Percentiles rank a stretch among this genome's conserved stretches.
phyloP scores from a whole-genome alignment of 257 asterid genomes.

The Capsicum chinense region DNA sequence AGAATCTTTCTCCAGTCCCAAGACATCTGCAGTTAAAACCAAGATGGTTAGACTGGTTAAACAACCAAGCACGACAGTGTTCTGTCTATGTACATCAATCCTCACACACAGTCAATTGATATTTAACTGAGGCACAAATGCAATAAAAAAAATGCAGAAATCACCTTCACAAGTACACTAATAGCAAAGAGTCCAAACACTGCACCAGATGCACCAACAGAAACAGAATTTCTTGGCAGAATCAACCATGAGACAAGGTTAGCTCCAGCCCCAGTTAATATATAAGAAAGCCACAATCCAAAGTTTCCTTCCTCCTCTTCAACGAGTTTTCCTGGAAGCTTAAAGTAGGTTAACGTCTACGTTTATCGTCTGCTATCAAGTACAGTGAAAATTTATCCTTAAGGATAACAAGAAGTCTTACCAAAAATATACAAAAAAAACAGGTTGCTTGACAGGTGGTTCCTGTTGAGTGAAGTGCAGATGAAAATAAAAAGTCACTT shows the following conservation, averaged over 20 bases:
- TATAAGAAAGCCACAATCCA: conserved; percentile 91
- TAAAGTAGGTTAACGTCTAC: conserved; percentile 19
- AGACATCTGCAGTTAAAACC: conserved; percentile 66
- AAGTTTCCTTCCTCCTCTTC: conserved; percentile 98
- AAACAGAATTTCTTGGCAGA: conserved; percentile 91
- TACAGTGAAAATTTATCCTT: neutral
- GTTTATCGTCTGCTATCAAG: neutral
- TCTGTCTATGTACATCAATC: neutral
- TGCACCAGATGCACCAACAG: conserved; percentile 98
- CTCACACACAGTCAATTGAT: neutral
- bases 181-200: conserved; percentile 95
- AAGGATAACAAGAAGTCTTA: conserved; percentile 47
- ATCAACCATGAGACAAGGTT: conserved; percentile 93
- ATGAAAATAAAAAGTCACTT: neutral
- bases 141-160: neutral
- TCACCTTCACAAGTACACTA: conserved; percentile 91
- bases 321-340: conserved; percentile 78
- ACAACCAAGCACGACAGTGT: neutral
- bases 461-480: conserved; percentile 54
- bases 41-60: conserved; percentile 30
- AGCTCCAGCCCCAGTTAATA: conserved; percentile 94
- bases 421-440: conserved; percentile 97
- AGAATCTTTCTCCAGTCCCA: conserved; percentile 99
- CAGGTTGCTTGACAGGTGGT: conserved; percentile 92
- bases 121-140: conserved; percentile 23